Conservation (phyloP, 768 basidiomycete genomes). For the Boletus pseudopeckii region DNA sequence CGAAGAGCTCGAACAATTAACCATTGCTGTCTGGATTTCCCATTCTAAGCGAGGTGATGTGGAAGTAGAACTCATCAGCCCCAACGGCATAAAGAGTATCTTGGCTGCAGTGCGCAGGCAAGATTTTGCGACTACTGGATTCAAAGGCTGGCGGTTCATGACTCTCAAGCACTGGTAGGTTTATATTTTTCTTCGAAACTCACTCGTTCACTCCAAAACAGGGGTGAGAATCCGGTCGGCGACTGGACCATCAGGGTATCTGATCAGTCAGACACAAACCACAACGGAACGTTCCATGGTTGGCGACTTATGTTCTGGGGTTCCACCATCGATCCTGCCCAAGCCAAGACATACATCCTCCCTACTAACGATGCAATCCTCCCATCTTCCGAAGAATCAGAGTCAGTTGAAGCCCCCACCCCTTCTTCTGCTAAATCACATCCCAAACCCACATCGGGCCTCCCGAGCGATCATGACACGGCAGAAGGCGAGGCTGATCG, state of each 20-base stretch:
- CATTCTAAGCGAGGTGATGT: constrained; percentile 87
- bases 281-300: constrained; percentile 71
- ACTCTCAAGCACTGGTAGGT: constrained; percentile 91
- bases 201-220: constrained; percentile 32
- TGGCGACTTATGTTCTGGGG: constrained; percentile 97
- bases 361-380: constrained; percentile 50
- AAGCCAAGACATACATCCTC: constrained; percentile 60
- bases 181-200: not conserved
- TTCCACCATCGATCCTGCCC: constrained; percentile 67
- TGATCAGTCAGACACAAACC: constrained; percentile 62
- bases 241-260: constrained; percentile 86
- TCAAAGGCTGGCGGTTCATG: constrained; percentile 98
- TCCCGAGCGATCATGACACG: constrained; percentile 82
- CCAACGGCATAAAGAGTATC: constrained; percentile 80
- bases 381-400: constrained; percentile 44
- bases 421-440: constrained; percentile 55
- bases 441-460: constrained; percentile 80
- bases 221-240: constrained; percentile 91
- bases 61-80: constrained; percentile 85
- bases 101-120: constrained; percentile 66
- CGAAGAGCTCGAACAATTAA: constrained; percentile 88
- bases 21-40: constrained; percentile 89
- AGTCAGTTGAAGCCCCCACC: constrained; percentile 37
- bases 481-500: constrained; percentile 78
- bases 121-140: constrained; percentile 69